Evolutionary conservation across 2,329 filamentous ascomycete species (phyloP).

Genomic region (Aspergillus ustus): DNA sequence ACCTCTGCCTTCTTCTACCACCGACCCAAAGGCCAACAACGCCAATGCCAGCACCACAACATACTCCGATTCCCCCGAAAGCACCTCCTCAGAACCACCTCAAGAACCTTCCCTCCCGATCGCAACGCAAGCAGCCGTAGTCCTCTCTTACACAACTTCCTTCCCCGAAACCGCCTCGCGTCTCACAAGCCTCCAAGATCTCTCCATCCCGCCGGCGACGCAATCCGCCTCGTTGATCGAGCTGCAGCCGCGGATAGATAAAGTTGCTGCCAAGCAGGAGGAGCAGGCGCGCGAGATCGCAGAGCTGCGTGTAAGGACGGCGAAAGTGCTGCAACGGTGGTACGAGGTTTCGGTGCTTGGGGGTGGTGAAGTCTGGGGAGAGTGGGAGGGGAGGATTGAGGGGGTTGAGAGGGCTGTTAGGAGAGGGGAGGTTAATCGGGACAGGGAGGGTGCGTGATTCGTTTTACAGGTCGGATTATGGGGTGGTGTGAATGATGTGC

Average conservation of each 20-base stretch:
- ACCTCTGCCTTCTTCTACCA: slow-evolving; percentile 27
- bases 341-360: slow-evolving; percentile 74
- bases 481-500: neutral
- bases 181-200: slow-evolving; percentile 53
- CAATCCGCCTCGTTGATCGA: slow-evolving; percentile 48
- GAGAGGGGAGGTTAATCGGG: slow-evolving; percentile 63
- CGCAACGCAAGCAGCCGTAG: slow-evolving; percentile 44
- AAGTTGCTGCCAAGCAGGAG: slow-evolving; percentile 41
- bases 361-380: slow-evolving; percentile 70
- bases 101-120: slow-evolving; percentile 38
- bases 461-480: neutral
- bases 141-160: slow-evolving; percentile 51
- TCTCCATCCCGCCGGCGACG: slow-evolving; percentile 50
- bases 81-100: slow-evolving; percentile 49
- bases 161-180: slow-evolving; percentile 54
- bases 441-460: slow-evolving; percentile 33
- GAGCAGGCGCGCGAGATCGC: slow-evolving; percentile 46
- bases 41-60: neutral
- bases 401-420: slow-evolving; percentile 68
- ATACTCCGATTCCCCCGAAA: slow-evolving; percentile 31
- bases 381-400: slow-evolving; percentile 70
- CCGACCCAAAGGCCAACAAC: slow-evolving; percentile 33
- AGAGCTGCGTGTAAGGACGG: slow-evolving; percentile 48
- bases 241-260: slow-evolving; percentile 48
- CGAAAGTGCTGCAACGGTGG: slow-evolving; percentile 66